A percentile compares a stretch with the other conserved stretches of the same genome.
Conservation (phyloP, 768 basidiomycete genomes). For the Rossbeevera mucosa region DNA sequence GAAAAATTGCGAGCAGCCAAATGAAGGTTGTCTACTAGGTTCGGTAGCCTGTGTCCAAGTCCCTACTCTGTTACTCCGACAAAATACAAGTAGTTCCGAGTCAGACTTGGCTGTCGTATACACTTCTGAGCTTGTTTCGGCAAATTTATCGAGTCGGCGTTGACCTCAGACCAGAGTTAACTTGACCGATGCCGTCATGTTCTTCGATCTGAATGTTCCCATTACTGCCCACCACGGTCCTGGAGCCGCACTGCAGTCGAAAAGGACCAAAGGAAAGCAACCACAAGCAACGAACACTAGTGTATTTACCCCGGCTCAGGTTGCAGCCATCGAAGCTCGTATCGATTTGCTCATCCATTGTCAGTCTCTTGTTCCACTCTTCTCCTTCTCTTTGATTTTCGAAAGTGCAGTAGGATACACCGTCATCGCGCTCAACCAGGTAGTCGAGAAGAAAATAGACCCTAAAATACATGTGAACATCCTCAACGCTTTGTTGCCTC, state of each 20-base stretch:
- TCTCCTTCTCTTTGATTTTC: conserved; percentile 1
- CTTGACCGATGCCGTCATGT: conserved; percentile 39
- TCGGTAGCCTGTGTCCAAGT: not conserved
- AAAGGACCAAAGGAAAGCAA: conserved; percentile 28
- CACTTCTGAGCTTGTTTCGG: not conserved
- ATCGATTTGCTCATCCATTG: conserved; percentile 71
- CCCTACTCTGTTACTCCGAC: not conserved
- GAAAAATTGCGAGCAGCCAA: conserved; percentile 42
- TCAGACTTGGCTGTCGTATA: too few species aligned
- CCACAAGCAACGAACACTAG: conserved; percentile 34
- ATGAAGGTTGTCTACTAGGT: not conserved
- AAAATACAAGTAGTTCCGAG: not conserved
- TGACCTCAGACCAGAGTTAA: not conserved
- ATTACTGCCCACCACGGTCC: conserved; percentile 29
- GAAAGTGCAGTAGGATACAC: conserved; percentile 73
- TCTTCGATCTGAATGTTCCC: conserved; percentile 65
- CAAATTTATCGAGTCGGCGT: not conserved
- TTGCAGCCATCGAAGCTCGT: conserved; percentile 54
- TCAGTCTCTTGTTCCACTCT: conserved; percentile 33
- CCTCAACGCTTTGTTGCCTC: conserved; percentile 54
- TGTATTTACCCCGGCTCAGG: conserved; percentile 51
- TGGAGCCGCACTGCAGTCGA: conserved; percentile 14
- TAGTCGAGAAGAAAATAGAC: conserved; percentile 66
- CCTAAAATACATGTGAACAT: conserved; percentile 64
- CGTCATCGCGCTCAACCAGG: conserved; percentile 73